A percentile compares a stretch with the other conserved stretches of the same genome.
Conservation (phyloP, 2,329 filamentous ascomycete species). For the Sclerotinia subarctica region DNA sequence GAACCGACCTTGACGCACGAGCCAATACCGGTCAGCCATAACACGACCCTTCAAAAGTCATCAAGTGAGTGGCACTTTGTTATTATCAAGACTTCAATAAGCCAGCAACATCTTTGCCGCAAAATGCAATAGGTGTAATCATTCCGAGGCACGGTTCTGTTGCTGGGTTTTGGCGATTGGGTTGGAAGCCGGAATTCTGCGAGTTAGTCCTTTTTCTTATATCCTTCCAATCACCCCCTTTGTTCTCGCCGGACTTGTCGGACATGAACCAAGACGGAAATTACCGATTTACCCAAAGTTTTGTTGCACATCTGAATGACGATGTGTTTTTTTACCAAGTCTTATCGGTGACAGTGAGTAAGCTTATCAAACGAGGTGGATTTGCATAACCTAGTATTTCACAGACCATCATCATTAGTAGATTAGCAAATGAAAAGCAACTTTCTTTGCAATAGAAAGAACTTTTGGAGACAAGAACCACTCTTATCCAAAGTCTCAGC, state of each 20-base stretch:
- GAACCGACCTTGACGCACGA: slow-evolving; percentile 13
- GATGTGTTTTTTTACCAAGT: slow-evolving; percentile 22
- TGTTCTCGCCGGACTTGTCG: slow-evolving; percentile 12
- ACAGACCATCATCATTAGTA: background rate
- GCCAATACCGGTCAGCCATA: slow-evolving; percentile 9
- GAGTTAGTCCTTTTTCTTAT: background rate
- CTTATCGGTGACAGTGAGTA: slow-evolving; percentile 17
- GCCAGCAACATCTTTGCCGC: background rate
- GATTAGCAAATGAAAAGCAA: background rate
- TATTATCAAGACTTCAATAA: background rate
- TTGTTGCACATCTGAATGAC: slow-evolving; percentile 22
- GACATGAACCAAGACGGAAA: slow-evolving; percentile 10
- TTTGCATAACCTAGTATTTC: slow-evolving; percentile 5
- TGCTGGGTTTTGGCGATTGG: background rate
- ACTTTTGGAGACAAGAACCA: background rate
- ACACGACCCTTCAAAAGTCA: slow-evolving; percentile 7
- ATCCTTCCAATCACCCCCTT: background rate
- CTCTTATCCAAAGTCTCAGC: background rate
- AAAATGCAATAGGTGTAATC: background rate
- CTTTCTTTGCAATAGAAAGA: background rate
- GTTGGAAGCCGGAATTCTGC: background rate
- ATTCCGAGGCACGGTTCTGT: background rate
- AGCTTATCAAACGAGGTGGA: slow-evolving; percentile 19
- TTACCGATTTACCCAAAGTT: slow-evolving; percentile 16
- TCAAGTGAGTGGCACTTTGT: slow-evolving; percentile 4